These are phyloP conservation scores for Emiliania huxleyi DNA, from an alignment of 78 protist species.

Conservation along the genomic window DNA sequence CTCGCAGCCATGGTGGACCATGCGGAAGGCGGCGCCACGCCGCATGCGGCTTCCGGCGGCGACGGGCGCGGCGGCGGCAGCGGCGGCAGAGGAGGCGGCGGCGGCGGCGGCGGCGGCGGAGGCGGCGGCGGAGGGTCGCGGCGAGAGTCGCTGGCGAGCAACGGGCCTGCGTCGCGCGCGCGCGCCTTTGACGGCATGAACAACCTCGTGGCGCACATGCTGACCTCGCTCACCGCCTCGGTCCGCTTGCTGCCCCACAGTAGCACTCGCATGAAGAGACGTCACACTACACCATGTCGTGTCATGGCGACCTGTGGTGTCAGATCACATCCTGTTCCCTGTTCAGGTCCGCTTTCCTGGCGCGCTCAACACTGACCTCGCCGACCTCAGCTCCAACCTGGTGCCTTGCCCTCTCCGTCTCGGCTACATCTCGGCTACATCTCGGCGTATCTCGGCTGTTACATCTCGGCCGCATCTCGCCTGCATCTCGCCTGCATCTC, in stretches of 20 bases:
- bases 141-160: neutral
- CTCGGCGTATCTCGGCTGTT: too few species aligned
- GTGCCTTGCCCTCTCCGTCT: too few species aligned
- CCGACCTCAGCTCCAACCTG: conserved; percentile 79
- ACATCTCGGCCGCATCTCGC: too few species aligned
- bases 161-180: neutral
- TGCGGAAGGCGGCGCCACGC: neutral
- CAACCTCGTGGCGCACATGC: conserved; percentile 38
- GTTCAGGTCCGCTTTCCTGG: conserved; percentile 60
- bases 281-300: too few species aligned
- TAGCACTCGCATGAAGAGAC: too few species aligned
- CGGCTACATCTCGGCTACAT: too few species aligned
- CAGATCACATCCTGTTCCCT: too few species aligned
- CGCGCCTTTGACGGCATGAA: conserved; percentile 77
- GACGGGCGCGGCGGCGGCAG: too few species aligned
- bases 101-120: neutral
- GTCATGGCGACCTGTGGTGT: too few species aligned
- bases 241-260: too few species aligned
- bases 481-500: too few species aligned
- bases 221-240: conserved; percentile 58
- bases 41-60: neutral
- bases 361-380: conserved; percentile 81
- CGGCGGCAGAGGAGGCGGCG: neutral
- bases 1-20: conserved; percentile 45
- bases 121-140: neutral